These are phyloP conservation scores for Penicillium samsonianum DNA, from an alignment of 495 filamentous ascomycete species.

Conservation along the genomic window DNA sequence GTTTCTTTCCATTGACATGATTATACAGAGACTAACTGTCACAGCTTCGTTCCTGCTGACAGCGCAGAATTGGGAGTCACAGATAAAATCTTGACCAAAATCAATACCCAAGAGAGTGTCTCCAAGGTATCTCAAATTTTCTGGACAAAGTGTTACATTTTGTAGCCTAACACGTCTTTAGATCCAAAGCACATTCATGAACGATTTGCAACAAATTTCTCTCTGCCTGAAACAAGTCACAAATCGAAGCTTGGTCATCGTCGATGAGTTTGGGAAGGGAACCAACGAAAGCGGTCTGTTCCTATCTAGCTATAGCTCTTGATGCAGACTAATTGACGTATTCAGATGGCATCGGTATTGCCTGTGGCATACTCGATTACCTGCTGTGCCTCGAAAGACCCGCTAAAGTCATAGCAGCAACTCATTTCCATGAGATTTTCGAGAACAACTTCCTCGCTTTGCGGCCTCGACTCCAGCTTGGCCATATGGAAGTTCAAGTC, in stretches of 20 bases:
- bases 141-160: not conserved
- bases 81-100: conserved; percentile 88
- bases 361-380: conserved; percentile 77
- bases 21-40: conserved; percentile 8
- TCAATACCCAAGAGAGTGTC: conserved; percentile 84
- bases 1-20: not conserved
- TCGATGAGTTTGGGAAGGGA: conserved; percentile 97
- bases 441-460: conserved; percentile 65
- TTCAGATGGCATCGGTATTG: conserved; percentile 81
- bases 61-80: conserved; percentile 80
- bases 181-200: conserved; percentile 90
- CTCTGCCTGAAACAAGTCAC: conserved; percentile 78
- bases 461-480: conserved; percentile 65
- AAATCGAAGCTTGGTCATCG: conserved; percentile 72
- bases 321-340: conserved; percentile 3
- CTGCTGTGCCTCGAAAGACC: conserved; percentile 61
- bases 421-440: conserved; percentile 95
- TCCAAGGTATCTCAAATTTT: conserved; percentile 52
- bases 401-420: conserved; percentile 84
- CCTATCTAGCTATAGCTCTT: not conserved
- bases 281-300: conserved; percentile 65
- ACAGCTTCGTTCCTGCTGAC: conserved; percentile 80
- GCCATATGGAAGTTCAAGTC: conserved; percentile 84
- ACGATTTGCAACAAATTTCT: conserved; percentile 86
- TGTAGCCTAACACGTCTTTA: conserved; percentile 21